A percentile compares a stretch with the other conserved stretches of the same genome.
These are phyloP conservation scores for Corymbia calophylla DNA, from an alignment of 441 rosid species.

Conservation along the genomic window DNA sequence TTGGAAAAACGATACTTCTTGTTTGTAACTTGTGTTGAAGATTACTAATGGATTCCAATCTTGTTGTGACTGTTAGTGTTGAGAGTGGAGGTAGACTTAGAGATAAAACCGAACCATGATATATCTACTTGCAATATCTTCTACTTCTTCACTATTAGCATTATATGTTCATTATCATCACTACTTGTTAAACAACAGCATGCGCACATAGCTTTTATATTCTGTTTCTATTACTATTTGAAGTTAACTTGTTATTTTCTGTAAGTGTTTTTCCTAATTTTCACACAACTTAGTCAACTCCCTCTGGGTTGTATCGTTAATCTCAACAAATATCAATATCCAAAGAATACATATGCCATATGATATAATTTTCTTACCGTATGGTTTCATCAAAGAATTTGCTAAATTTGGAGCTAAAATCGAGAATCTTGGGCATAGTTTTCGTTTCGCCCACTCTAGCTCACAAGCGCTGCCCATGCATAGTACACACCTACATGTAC, in stretches of 20 bases:
- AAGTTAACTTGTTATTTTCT: too few species aligned
- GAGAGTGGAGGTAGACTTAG: too few species aligned
- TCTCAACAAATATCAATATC: not conserved
- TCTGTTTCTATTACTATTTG: too few species aligned
- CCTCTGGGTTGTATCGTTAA: too few species aligned
- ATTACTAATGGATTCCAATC: too few species aligned
- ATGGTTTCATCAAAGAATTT: not conserved
- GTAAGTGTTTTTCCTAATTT: too few species aligned
- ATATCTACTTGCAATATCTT: too few species aligned
- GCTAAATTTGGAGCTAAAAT: not conserved
- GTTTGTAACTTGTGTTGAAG: not conserved
- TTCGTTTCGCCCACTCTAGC: not conserved
- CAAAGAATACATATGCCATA: not conserved
- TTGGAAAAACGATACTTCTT: not conserved
- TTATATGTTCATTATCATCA: too few species aligned
- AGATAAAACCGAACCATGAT: not conserved
- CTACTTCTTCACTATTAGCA: too few species aligned
- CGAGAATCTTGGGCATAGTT: not conserved
- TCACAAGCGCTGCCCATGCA: not conserved
- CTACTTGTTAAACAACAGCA: too few species aligned
- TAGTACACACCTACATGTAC: not conserved
- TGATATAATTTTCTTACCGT: not conserved
- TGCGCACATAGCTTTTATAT: too few species aligned
- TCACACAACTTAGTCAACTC: not conserved
- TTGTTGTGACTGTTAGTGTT: too few species aligned